Evolutionary conservation across 1,284 basidiomycete species (phyloP).

Genomic region (Singerocomus inundabilis): DNA sequence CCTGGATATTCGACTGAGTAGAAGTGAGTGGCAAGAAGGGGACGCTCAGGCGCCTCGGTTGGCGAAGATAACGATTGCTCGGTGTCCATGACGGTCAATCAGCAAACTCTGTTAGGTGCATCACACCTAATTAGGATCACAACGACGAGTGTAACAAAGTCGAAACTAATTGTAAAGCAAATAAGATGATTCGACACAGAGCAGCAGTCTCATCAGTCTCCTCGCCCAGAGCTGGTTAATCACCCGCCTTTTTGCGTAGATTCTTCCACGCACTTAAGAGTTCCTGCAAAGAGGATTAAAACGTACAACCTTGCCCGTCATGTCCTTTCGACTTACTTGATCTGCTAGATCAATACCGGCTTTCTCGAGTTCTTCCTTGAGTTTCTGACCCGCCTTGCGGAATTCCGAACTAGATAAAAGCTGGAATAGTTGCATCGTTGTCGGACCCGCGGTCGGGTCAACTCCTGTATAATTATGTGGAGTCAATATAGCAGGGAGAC

Average conservation of each 20-base stretch:
- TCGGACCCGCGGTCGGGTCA: constrained; percentile 46
- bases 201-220: not conserved
- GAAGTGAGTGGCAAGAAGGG: constrained; percentile 62
- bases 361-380: constrained; percentile 53
- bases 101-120: constrained; percentile 5
- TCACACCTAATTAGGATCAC: not conserved
- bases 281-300: constrained; percentile 23
- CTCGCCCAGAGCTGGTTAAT: constrained; percentile 5
- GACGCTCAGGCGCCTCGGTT: constrained; percentile 40
- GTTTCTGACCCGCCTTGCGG: constrained; percentile 43
- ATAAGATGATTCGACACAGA: not conserved
- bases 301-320: not conserved
- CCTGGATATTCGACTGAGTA: constrained; percentile 91
- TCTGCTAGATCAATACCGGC: constrained; percentile 55
- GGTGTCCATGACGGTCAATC: constrained; percentile 17
- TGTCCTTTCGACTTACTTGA: constrained; percentile 33
- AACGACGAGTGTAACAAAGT: not conserved
- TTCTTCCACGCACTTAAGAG: constrained; percentile 36
- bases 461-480: constrained; percentile 38
- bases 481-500: constrained; percentile 1
- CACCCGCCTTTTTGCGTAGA: constrained; percentile 31
- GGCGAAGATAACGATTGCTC: constrained; percentile 13
- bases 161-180: not conserved
- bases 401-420: constrained; percentile 54
- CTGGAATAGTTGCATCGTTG: constrained; percentile 51